Percentiles rank a stretch among this genome's conserved stretches.
phyloP scores from a whole-genome alignment of 2,329 filamentous ascomycete species.

The Hymenoscyphus salicellus region DNA sequence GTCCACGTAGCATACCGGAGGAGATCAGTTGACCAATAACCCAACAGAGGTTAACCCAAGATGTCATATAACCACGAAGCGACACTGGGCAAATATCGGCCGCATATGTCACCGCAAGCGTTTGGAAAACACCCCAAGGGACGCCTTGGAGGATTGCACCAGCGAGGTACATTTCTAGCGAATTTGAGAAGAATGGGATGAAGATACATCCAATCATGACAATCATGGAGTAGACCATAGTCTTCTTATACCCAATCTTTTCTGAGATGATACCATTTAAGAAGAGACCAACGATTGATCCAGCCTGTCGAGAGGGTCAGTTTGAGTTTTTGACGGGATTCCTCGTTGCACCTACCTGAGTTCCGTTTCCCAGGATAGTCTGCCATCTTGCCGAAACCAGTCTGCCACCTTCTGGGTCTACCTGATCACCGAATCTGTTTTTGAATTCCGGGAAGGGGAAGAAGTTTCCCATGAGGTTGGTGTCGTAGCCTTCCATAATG shows the following conservation, averaged over 20 bases:
- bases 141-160: constrained; percentile 49
- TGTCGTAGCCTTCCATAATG: constrained; percentile 44
- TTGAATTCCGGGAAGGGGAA: constrained; percentile 35
- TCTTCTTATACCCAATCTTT: constrained; percentile 41
- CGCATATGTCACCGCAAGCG: constrained; percentile 33
- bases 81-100: constrained; percentile 51
- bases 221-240: constrained; percentile 27
- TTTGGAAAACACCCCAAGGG: constrained; percentile 50
- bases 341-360: constrained; percentile 14
- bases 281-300: constrained; percentile 45
- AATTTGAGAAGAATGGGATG: constrained; percentile 48
- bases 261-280: constrained; percentile 49
- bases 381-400: constrained; percentile 35
- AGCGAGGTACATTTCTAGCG: constrained; percentile 26
- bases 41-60: constrained; percentile 53
- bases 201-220: constrained; percentile 45
- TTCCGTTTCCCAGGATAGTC: constrained; percentile 33
- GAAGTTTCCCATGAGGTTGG: constrained; percentile 37
- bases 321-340: no score
- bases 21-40: constrained; percentile 48
- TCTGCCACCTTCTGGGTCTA: constrained; percentile 13
- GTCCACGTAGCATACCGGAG: constrained; percentile 44
- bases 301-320: constrained; percentile 9
- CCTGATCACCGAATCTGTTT: constrained; percentile 34
- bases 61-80: constrained; percentile 50